phyloP scores from a whole-genome alignment of 1,284 basidiomycete species.

The Apiotrichum gracile region DNA sequence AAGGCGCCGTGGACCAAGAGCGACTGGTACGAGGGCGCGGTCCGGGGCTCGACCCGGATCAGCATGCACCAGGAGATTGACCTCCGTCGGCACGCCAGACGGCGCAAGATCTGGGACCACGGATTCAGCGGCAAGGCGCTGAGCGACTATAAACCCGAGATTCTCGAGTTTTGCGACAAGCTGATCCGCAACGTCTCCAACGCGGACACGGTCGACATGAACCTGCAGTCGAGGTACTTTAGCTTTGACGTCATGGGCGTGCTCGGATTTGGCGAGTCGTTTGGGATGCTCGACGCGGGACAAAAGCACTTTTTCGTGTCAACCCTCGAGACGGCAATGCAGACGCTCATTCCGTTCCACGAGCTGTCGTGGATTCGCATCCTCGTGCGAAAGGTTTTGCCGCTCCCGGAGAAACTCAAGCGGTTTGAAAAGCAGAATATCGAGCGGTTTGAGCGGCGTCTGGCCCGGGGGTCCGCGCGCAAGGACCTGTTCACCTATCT shows the following conservation, averaged over 20 bases:
- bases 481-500: constrained; percentile 9
- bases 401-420: constrained; percentile 2
- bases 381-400: neutral
- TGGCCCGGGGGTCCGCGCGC: constrained; percentile 1
- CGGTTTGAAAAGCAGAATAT: constrained; percentile 7
- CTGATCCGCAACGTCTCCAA: constrained; percentile 1
- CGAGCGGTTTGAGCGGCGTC: constrained; percentile 4
- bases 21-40: constrained; percentile 11
- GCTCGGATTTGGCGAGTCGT: constrained; percentile 75
- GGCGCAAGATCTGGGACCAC: constrained; percentile 10
- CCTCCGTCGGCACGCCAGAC: neutral
- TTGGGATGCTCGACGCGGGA: constrained; percentile 76
- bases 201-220: constrained; percentile 2
- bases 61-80: constrained; percentile 5
- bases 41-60: neutral
- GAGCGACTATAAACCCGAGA: constrained; percentile 9
- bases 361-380: constrained; percentile 5
- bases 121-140: constrained; percentile 6
- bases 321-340: constrained; percentile 7
- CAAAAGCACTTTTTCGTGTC: constrained; percentile 32
- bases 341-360: constrained; percentile 1
- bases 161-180: constrained; percentile 6
- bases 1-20: constrained; percentile 3
- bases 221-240: constrained; percentile 57
- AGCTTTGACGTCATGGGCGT: constrained; percentile 83